Percentiles rank a stretch among this genome's conserved stretches.
Evolutionary conservation across 352 stramenopile genomes (phyloP).

Genomic region (Aphanomyces cochlioides): DNA sequence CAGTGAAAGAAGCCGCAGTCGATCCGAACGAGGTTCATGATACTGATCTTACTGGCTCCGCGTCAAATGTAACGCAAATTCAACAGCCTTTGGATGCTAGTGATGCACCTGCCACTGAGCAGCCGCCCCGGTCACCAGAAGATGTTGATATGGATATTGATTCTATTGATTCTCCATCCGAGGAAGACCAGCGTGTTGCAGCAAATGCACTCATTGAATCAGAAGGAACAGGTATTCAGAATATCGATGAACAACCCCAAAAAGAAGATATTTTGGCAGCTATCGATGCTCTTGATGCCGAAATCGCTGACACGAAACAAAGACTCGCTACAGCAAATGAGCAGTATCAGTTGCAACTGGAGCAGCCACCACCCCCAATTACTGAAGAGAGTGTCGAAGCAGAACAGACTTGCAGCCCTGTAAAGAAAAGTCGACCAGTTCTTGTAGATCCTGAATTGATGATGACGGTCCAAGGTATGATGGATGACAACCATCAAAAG

Average conservation of each 20-base stretch:
- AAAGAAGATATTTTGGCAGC: constrained; percentile 79
- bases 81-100: background rate
- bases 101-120: background rate
- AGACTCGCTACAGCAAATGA: constrained; percentile 39
- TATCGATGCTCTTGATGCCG: constrained; percentile 70
- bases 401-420: background rate
- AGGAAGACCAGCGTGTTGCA: background rate
- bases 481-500: constrained; percentile 42
- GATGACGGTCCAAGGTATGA: constrained; percentile 37
- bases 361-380: background rate
- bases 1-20: background rate
- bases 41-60: background rate
- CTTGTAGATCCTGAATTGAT: constrained; percentile 27
- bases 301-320: constrained; percentile 66
- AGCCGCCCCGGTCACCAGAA: background rate
- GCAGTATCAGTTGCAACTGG: background rate
- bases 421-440: constrained; percentile 26
- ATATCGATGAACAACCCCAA: background rate
- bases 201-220: background rate
- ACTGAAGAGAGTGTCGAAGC: background rate
- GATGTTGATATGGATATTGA: constrained; percentile 17
- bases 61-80: too few relatives aligned
- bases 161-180: constrained; percentile 6
- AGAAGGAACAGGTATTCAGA: too few relatives aligned
- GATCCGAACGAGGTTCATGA: background rate